Evolutionary conservation across 78 protist species (phyloP).

Genomic region (Dictyostelium purpureum): DNA sequence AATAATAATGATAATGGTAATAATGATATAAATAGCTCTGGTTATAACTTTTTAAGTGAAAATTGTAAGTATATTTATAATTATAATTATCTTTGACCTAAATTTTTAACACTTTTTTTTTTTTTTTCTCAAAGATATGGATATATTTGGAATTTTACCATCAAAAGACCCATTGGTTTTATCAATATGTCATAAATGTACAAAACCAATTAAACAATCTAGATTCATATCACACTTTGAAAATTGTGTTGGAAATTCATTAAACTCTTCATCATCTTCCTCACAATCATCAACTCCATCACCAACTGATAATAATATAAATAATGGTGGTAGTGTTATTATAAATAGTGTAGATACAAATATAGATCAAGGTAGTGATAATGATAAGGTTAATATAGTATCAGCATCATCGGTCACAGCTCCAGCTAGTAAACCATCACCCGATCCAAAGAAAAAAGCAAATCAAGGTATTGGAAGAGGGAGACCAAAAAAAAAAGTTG

Average conservation of each 20-base stretch:
- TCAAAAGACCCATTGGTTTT: constrained; percentile 58
- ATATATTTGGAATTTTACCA: constrained; percentile 58
- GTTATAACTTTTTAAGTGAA: neutral
- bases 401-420: neutral
- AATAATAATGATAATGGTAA: neutral
- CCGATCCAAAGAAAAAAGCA: constrained; percentile 19
- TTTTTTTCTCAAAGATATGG: constrained; percentile 63
- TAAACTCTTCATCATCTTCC: too few species aligned
- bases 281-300: too few species aligned
- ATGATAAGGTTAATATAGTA: neutral
- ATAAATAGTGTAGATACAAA: neutral
- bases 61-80: constrained; percentile 14
- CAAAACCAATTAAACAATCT: constrained; percentile 49
- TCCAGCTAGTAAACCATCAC: neutral
- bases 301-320: neutral
- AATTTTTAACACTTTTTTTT: too few species aligned
- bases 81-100: neutral
- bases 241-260: constrained; percentile 14
- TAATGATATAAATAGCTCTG: neutral
- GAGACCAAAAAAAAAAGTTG: constrained; percentile 52
- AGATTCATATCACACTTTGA: constrained; percentile 47
- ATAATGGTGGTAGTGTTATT: neutral
- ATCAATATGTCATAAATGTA: constrained; percentile 39
- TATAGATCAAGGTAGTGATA: neutral
- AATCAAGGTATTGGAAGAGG: constrained; percentile 2